Evolutionary conservation across 2,329 filamentous ascomycete genomes (phyloP).

Genomic region (Ustilaginoidea virens): DNA sequence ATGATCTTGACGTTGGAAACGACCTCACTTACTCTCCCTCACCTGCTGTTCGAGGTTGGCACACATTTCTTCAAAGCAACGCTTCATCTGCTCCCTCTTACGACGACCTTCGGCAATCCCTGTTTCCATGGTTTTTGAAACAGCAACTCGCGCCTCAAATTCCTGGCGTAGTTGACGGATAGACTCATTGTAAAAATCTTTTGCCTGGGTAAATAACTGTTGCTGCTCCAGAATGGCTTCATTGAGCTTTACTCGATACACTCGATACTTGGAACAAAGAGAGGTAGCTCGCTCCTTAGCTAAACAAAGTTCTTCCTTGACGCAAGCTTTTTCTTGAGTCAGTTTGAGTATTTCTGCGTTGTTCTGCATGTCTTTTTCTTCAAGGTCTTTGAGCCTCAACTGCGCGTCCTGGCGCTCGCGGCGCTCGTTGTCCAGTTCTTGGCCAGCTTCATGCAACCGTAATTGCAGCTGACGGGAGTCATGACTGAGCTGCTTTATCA

Average conservation of each 20-base stretch:
- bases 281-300: slow-evolving; percentile 9
- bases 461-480: slow-evolving; percentile 8
- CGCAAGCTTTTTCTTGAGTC: slow-evolving; percentile 12
- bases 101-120: slow-evolving; percentile 14
- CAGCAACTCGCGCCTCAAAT: slow-evolving; percentile 9
- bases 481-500: slow-evolving; percentile 13
- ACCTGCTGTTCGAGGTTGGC: slow-evolving; percentile 9
- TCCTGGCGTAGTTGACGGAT: slow-evolving; percentile 19
- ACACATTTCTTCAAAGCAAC: slow-evolving; percentile 14
- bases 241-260: slow-evolving; percentile 25
- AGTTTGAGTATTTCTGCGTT: slow-evolving; percentile 12
- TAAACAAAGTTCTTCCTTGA: slow-evolving; percentile 12
- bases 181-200: slow-evolving; percentile 16
- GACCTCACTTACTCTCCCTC: slow-evolving; percentile 9
- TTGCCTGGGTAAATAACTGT: slow-evolving; percentile 20
- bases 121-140: slow-evolving; percentile 11
- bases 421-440: slow-evolving; percentile 9
- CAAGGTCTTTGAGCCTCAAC: slow-evolving; percentile 10
- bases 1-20: not conserved
- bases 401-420: not conserved
- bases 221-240: slow-evolving; percentile 31
- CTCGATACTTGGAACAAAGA: slow-evolving; percentile 18
- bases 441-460: slow-evolving; percentile 7
- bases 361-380: slow-evolving; percentile 9
- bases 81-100: slow-evolving; percentile 17